Evolutionary conservation across 208 protist genomes (phyloP), one percentile per base, ranked within the genome.

Genomic region (Paratrypanosoma confusum): DNA sequence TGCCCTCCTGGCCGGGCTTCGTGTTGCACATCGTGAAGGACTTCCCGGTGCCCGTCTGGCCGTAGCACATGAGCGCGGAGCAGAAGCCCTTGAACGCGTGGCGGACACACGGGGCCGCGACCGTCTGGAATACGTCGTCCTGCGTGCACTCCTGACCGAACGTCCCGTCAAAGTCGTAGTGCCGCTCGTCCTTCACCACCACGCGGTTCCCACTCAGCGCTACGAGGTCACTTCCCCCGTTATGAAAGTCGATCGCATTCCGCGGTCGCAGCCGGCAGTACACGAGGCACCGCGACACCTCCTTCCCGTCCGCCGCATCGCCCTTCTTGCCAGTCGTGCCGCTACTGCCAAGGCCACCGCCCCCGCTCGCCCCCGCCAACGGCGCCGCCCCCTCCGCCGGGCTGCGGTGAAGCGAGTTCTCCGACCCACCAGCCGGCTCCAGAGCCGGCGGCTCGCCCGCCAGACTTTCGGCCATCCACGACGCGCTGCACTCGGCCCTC

Each of bases 11-110:
- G 16, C 68, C 71, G 1, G 63, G 61, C n/a, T 71, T 53, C 7
- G 65, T 88, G 53, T 86, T 85, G 59, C 75, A 90, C 87, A 95
- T 90, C 5, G 88, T 95, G 59, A 65, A 92, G 10, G 82, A 82
- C 63, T 95, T 95, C 25, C 88, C 88, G 0, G 88, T 91, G 37
- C 84, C 83, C 6, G 88, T 95, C 57, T 90, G 88, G 0, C 88
- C 88, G 57, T 95, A 95, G 48, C 80, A 89, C 81, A 95, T 90
- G 18, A 95, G 52, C 0, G 88, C 81, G 3, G 75, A 74, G 45
- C 71, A 85, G 61, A 87, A 91, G 11, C 87, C 87, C 17, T 86
- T 70, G 49, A 95, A 81, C 14, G 82, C 76, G 46, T 92, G 77
- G 23, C 78, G 61, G 24, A 95, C 66, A 36, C 78, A 89, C 1